Conservation (phyloP, 352 stramenopile genomes). For the Phytophthora meadii region DNA sequence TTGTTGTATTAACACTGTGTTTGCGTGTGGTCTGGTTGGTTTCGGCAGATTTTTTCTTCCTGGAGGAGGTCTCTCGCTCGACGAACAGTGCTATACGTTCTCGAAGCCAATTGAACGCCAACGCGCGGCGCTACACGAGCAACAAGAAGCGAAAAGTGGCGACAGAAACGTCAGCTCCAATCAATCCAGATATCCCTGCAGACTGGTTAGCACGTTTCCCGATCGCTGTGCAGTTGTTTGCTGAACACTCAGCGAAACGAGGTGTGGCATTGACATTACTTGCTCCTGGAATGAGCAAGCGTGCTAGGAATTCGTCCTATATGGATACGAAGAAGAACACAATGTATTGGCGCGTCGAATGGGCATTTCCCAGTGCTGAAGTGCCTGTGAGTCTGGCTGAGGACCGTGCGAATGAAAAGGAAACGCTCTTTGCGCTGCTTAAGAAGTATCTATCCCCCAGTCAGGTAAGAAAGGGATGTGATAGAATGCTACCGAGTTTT, state of each 20-base stretch:
- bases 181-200: slow-evolving; percentile 69
- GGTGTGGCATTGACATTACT: slow-evolving; percentile 75
- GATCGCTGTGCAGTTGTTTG: slow-evolving; percentile 70
- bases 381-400: slow-evolving; percentile 58
- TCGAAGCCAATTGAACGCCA: slow-evolving; percentile 49
- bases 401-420: slow-evolving; percentile 53
- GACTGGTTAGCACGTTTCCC: slow-evolving; percentile 83
- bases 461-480: slow-evolving; percentile 45
- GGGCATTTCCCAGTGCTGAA: slow-evolving; percentile 66
- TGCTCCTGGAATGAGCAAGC: slow-evolving; percentile 85
- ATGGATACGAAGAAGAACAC: slow-evolving; percentile 69
- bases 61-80: slow-evolving; percentile 74
- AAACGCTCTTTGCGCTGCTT: slow-evolving; percentile 68
- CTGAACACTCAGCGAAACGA: slow-evolving; percentile 71
- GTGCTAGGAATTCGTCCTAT: slow-evolving; percentile 74
- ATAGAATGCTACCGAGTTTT: background rate
- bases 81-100: slow-evolving; percentile 55
- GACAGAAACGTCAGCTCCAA: slow-evolving; percentile 9
- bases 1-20: slow-evolving; percentile 1
- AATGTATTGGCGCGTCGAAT: slow-evolving; percentile 85
- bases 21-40: background rate
- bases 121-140: slow-evolving; percentile 34
- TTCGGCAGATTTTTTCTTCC: slow-evolving; percentile 73
- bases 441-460: slow-evolving; percentile 62
- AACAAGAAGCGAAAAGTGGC: slow-evolving; percentile 47